Conservation (phyloP, 345 rosid species). For the Syzygium grande region DNA sequence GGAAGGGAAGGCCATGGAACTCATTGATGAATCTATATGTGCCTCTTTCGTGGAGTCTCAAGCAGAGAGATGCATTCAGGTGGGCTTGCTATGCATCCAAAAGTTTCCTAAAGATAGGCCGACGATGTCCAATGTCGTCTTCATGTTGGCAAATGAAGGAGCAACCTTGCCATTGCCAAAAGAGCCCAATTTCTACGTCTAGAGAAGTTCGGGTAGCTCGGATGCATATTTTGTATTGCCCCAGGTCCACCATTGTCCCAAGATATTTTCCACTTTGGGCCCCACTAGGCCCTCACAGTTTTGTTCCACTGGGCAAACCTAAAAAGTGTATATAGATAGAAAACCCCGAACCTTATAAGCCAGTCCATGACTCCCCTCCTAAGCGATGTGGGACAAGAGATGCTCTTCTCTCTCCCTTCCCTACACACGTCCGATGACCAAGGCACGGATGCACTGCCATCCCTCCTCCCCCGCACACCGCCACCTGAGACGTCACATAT, state of each 20-base stretch:
- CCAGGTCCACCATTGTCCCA: too few species aligned
- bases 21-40: constrained; percentile 2
- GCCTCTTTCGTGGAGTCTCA: background rate
- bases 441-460: too few species aligned
- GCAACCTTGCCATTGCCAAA: constrained; percentile 5
- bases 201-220: background rate
- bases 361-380: too few species aligned
- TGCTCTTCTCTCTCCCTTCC: too few species aligned
- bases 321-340: too few species aligned
- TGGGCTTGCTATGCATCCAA: constrained; percentile 17
- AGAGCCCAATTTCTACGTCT: constrained; percentile 6
- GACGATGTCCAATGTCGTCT: constrained; percentile 1
- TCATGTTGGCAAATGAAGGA: constrained; percentile 10
- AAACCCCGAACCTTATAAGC: too few species aligned
- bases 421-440: too few species aligned
- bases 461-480: too few species aligned
- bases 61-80: constrained; percentile 9
- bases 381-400: too few species aligned
- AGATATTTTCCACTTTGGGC: too few species aligned
- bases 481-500: background rate
- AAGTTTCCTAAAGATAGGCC: constrained; percentile 17
- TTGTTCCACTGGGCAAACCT: too few species aligned
- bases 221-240: background rate
- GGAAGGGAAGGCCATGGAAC: background rate
- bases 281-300: too few species aligned